Evolutionary conservation across 495 filamentous ascomycete genomes (phyloP).

Genomic region (Xylaria acuta): DNA sequence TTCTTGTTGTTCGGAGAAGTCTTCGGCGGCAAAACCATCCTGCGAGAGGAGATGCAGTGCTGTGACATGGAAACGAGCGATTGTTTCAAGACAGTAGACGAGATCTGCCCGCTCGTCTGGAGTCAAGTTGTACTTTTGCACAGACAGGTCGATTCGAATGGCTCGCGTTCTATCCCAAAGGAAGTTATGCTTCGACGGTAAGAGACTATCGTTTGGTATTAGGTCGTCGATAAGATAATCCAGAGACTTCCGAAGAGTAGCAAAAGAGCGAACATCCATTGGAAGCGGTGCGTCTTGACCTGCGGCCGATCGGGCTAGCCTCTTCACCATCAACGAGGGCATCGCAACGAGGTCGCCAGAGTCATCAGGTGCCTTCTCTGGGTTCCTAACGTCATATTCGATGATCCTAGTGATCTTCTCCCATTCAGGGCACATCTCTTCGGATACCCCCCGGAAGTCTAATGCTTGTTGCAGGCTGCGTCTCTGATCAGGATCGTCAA

Average conservation of each 20-base stretch:
- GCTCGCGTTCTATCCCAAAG: conserved; percentile 94
- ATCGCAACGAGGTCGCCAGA: conserved; percentile 46
- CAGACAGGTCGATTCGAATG: conserved; percentile 89
- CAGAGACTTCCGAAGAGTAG: conserved; percentile 73
- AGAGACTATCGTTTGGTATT: conserved; percentile 64
- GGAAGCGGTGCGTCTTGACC: conserved; percentile 90
- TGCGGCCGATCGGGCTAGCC: conserved; percentile 86
- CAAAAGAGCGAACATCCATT: conserved; percentile 86
- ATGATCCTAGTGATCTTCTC: conserved; percentile 83
- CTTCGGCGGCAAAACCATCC: conserved; percentile 64
- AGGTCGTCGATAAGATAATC: conserved; percentile 85
- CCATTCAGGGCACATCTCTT: conserved; percentile 93
- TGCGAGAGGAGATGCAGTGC: conserved; percentile 83
- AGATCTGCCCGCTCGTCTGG: conserved; percentile 67
- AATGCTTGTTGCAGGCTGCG: conserved; percentile 83
- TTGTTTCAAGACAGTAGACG: conserved; percentile 85
- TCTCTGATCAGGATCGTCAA: conserved; percentile 89
- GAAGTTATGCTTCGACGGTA: conserved; percentile 79
- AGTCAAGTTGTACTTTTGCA: conserved; percentile 75
- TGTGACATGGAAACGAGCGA: conserved; percentile 89
- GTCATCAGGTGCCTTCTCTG: conserved; percentile 56
- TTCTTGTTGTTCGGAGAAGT: conserved; percentile 89
- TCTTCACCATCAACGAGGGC: conserved; percentile 70
- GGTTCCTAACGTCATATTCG: conserved; percentile 59
- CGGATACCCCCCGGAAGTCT: conserved; percentile 85